Percentiles rank a stretch among this genome's conserved stretches.
Evolutionary conservation across 805 yeast genomes (phyloP).

Genomic region (Candida nemodendra): DNA sequence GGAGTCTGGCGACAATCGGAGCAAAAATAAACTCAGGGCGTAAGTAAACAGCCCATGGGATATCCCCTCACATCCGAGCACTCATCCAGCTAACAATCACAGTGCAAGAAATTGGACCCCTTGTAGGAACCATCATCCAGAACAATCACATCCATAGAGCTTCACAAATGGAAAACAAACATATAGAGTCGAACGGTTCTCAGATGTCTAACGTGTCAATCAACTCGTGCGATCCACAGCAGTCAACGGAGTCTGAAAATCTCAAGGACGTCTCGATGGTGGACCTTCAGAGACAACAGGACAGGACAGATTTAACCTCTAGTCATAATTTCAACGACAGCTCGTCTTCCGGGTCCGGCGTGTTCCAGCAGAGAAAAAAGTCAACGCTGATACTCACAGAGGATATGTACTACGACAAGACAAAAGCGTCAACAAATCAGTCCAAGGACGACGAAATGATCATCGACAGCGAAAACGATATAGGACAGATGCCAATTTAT

Average conservation of each 20-base stretch:
- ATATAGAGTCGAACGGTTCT: slow-evolving; percentile 2
- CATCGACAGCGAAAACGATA: slow-evolving; percentile 28
- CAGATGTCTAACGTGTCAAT: not conserved
- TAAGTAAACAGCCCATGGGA: too few species aligned
- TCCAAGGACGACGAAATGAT: slow-evolving; percentile 32
- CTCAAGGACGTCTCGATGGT: slow-evolving; percentile 37
- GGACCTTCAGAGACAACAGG: slow-evolving; percentile 26
- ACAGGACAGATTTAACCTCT: not conserved
- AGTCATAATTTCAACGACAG: not conserved
- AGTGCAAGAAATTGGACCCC: too few species aligned
- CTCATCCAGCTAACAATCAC: too few species aligned
- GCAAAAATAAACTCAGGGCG: too few species aligned
- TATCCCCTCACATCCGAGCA: too few species aligned
- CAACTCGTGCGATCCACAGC: too few species aligned
- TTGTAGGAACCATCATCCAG: too few species aligned
- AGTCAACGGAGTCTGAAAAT: too few species aligned
- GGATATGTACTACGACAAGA: slow-evolving; percentile 56
- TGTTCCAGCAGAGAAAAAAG: slow-evolving; percentile 46
- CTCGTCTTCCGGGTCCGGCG: slow-evolving; percentile 4
- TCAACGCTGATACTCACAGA: slow-evolving; percentile 72
- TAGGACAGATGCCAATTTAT: slow-evolving; percentile 20
- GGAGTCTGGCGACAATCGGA: too few species aligned
- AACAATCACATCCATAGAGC: too few species aligned
- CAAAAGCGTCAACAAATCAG: slow-evolving; percentile 37
- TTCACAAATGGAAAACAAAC: slow-evolving; percentile 1